A percentile compares a stretch with the other conserved stretches of the same genome.
Evolutionary conservation across 2,329 filamentous ascomycete genomes (phyloP).

Genomic region (Beauveria sp.): DNA sequence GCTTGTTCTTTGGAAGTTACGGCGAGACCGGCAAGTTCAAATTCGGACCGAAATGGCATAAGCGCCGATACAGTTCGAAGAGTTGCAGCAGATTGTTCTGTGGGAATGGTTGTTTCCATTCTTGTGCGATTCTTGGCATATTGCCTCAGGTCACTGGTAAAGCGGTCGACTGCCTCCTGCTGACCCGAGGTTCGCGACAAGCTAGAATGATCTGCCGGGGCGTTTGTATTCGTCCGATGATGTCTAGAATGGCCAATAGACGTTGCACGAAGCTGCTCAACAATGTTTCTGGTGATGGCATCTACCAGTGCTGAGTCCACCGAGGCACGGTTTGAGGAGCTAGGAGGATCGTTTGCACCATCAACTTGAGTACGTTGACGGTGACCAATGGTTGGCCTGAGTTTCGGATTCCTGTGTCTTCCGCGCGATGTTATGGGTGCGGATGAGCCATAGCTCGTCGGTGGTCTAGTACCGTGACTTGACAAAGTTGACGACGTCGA

Average conservation of each 20-base stretch:
- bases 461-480: not conserved
- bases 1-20: conserved; percentile 44
- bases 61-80: conserved; percentile 45
- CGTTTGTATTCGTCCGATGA: not conserved
- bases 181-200: conserved; percentile 37
- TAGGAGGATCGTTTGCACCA: conserved; percentile 7
- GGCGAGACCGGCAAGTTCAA: conserved; percentile 45
- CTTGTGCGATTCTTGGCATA: conserved; percentile 19
- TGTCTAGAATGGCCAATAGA: conserved; percentile 19
- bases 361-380: not conserved
- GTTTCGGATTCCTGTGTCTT: not conserved
- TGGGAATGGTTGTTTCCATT: not conserved
- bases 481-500: conserved; percentile 8
- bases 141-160: conserved; percentile 23
- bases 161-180: conserved; percentile 31
- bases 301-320: conserved; percentile 34
- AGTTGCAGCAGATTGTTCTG: conserved; percentile 32
- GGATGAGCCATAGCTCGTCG: not conserved
- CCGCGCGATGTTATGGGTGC: not conserved
- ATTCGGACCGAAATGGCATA: conserved; percentile 45
- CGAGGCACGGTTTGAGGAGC: conserved; percentile 23
- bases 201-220: not conserved
- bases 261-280: conserved; percentile 37
- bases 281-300: conserved; percentile 36
- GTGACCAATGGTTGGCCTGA: not conserved